Conservation (phyloP, 768 basidiomycete species). For the Sporobolomyces roseus region DNA sequence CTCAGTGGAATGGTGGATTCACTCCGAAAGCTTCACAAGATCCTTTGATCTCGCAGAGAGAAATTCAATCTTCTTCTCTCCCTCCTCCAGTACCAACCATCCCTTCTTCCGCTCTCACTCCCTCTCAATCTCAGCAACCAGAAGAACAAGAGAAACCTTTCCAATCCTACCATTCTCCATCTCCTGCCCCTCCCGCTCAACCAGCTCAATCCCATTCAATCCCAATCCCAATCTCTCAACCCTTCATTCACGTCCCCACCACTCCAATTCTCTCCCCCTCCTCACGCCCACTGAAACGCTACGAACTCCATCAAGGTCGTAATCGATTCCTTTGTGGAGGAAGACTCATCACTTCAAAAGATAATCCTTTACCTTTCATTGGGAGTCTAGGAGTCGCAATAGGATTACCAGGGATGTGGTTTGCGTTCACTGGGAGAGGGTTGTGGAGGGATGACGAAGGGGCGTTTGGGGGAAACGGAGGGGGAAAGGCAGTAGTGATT, state of each 20-base stretch:
- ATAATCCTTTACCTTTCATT: constrained; percentile 76
- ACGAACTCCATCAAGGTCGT: constrained; percentile 64
- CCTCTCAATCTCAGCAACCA: no score
- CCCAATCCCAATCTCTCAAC: background rate
- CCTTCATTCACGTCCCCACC: background rate
- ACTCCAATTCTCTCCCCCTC: background rate
- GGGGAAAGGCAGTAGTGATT: constrained; percentile 52
- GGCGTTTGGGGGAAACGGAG: constrained; percentile 56
- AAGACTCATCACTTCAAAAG: constrained; percentile 74
- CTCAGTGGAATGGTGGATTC: constrained; percentile 2
- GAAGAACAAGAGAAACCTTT: no score
- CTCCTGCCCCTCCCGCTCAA: background rate
- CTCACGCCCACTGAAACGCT: constrained; percentile 50
- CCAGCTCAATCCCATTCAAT: background rate
- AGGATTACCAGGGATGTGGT: constrained; percentile 72
- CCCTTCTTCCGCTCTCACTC: background rate
- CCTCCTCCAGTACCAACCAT: background rate
- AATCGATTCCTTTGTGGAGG: constrained; percentile 74
- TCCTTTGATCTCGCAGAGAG: background rate
- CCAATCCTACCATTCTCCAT: no score
- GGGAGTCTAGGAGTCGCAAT: constrained; percentile 61
- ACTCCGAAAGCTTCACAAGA: constrained; percentile 4
- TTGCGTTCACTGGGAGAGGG: constrained; percentile 81
- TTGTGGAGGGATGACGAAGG: constrained; percentile 64
- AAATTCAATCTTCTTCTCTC: background rate